Percentiles rank a stretch among this genome's conserved stretches.
Conservation (phyloP, 345 rosid species). For the Salix koriyanagi region DNA sequence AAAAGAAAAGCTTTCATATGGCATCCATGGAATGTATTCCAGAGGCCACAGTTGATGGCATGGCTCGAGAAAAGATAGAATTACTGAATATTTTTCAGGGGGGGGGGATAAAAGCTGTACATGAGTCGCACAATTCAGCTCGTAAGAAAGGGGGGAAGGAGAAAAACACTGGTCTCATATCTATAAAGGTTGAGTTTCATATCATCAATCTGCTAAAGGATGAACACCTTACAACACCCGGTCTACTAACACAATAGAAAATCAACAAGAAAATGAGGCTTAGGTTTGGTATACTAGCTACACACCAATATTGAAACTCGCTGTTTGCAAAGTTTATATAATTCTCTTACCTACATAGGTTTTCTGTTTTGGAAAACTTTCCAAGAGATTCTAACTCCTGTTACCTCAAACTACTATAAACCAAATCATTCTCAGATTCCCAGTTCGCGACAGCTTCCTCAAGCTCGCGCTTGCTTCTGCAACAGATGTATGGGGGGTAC, state of each 20-base stretch:
- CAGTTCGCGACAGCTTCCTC: slow-evolving; percentile 5
- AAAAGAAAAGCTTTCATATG: no score
- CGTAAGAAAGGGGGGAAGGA: neutral
- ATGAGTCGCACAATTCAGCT: no score
- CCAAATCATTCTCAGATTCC: slow-evolving; percentile 11
- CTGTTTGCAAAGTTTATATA: slow-evolving; percentile 12
- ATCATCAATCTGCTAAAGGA: no score
- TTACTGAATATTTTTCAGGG: no score
- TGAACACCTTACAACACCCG: slow-evolving; percentile 18
- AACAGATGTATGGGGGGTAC: neutral
- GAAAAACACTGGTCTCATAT: slow-evolving; percentile 1
- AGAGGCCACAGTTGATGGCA: no score
- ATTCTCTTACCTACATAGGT: slow-evolving; percentile 14
- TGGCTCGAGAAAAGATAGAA: no score
- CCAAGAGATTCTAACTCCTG: slow-evolving; percentile 10
- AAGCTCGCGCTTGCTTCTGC: slow-evolving; percentile 21
- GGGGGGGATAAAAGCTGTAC: no score
- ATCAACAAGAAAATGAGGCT: slow-evolving; percentile 4
- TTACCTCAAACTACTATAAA: slow-evolving; percentile 6
- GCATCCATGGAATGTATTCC: no score
- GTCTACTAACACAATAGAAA: slow-evolving; percentile 15
- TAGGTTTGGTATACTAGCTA: slow-evolving; percentile 14
- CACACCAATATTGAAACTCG: slow-evolving; percentile 9
- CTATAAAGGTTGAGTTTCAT: neutral
- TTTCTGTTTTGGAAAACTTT: slow-evolving; percentile 13